phyloP scores from a whole-genome alignment of 371 early-diverging fungal species.

The Conidiobolus incongruus region DNA sequence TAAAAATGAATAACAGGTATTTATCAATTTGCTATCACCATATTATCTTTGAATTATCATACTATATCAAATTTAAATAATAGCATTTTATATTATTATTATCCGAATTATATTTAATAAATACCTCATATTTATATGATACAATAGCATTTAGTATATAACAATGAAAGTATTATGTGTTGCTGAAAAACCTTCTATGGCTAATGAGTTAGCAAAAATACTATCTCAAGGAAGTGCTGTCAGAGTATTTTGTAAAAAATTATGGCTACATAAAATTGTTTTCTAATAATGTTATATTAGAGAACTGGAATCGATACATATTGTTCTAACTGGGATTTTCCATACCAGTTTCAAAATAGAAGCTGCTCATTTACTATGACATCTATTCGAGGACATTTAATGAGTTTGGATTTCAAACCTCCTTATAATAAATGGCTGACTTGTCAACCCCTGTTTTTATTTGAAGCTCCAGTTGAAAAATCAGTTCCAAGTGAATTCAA shows the following conservation, averaged over 20 bases:
- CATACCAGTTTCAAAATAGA: background rate
- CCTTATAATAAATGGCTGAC: conserved; percentile 31
- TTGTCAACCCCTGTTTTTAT: conserved; percentile 29
- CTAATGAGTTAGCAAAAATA: conserved; percentile 72
- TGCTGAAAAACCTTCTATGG: conserved; percentile 97
- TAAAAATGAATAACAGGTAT: too few species aligned
- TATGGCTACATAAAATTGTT: background rate
- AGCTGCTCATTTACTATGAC: conserved; percentile 46
- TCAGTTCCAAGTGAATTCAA: conserved; percentile 10
- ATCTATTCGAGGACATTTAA: conserved; percentile 61
- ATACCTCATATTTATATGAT: too few species aligned
- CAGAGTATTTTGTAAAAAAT: conserved; percentile 10
- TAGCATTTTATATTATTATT: too few species aligned
- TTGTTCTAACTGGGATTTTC: conserved; percentile 60
- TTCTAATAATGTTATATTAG: conserved; percentile 17
- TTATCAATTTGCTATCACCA: too few species aligned
- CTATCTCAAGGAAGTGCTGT: conserved; percentile 24
- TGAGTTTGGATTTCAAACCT: conserved; percentile 32
- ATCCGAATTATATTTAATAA: too few species aligned
- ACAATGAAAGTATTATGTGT: conserved; percentile 65
- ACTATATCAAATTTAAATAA: too few species aligned
- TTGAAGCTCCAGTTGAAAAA: conserved; percentile 28
- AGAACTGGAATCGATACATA: conserved; percentile 16
- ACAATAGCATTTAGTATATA: too few species aligned
- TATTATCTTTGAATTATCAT: too few species aligned